Base-by-base conservation (phyloP, 2,329 filamentous ascomycete genomes). In the Monascus ruber region DNA sequence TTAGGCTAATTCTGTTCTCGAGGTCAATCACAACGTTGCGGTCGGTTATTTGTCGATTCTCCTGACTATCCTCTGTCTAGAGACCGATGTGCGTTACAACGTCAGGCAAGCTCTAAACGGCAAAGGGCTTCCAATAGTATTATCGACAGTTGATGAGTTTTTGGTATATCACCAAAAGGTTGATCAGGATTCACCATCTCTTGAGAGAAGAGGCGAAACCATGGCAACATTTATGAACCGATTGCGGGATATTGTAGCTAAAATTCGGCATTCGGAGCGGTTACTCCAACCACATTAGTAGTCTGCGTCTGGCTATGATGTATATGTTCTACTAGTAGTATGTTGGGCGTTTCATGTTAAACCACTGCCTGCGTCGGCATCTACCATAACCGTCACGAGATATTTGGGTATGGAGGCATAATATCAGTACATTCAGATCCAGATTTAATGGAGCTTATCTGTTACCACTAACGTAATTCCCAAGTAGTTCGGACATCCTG, bases 21-120 rank as follows among this genome's bases (percentile, higher is more conserved):
- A 88, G 55, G 81, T 80, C 25, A 79, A 83, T 43, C 73, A 83
- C 37, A 86, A 88, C 49, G 86, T 96, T 26, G 81, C 83, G 1
- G 79, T 89, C 57, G 88, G 86, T 10, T 95, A 94, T 57, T 70
- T 95, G 24, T 80, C 86, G 1, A 80, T 95, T 9, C 69, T 94
- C 5, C 71, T 96, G 2, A 85, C 86, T 11, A 91, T 87, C 48
- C 66, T 95, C 24, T 87, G 79, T 49, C 68, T 91, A 26, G 68
- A 74, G 38, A 44, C 55, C 6, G 53, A 56, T 2, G 66, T 72
- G 4, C 64, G 69, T 33, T 39, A 49, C 6, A 60, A 63, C 24
- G 58, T 77, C 10, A 61, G 60, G 28, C 44, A 46, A 4, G 53
- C 56, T 6, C 59, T 78, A 26, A 67, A 68, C 2, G 64, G 65